Conservation (phyloP, 805 yeast genomes). For the Saturnispora kantuleensis region DNA sequence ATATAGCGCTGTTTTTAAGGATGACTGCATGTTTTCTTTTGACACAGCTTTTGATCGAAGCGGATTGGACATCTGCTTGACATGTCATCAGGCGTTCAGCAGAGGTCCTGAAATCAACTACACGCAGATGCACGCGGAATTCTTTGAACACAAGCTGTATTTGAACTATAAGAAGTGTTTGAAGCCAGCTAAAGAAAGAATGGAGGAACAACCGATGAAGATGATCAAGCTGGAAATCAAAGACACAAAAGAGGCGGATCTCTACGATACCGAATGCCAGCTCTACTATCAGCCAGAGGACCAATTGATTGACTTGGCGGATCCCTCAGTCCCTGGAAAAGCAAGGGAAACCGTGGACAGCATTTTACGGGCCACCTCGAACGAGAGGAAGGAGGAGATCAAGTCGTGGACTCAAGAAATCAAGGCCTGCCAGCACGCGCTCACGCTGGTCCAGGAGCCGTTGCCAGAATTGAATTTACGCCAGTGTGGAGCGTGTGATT, state of each 20-base stretch:
- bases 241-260: constrained; percentile 52
- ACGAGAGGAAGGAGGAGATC: constrained; percentile 54
- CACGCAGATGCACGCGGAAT: constrained; percentile 44
- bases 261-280: constrained; percentile 37
- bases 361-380: constrained; percentile 49
- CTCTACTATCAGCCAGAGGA: constrained; percentile 33
- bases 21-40: constrained; percentile 84
- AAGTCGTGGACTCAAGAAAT: constrained; percentile 91
- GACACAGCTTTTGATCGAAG: constrained; percentile 46
- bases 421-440: constrained; percentile 67
- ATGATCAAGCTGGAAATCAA: constrained; percentile 58
- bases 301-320: constrained; percentile 22
- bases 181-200: constrained; percentile 30
- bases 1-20: constrained; percentile 53
- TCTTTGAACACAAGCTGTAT: constrained; percentile 44
- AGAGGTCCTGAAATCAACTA: constrained; percentile 35
- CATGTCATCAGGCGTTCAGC: constrained; percentile 64
- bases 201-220: constrained; percentile 31
- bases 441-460: constrained; percentile 36
- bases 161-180: constrained; percentile 47
- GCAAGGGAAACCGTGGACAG: constrained; percentile 29
- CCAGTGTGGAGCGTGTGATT: constrained; percentile 49
- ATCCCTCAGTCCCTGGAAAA: constrained; percentile 21
- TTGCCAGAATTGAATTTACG: constrained; percentile 25
- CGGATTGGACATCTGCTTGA: constrained; percentile 70